Percentiles rank a stretch among this genome's conserved stretches.
Conservation (phyloP, 345 rosid genomes). For the Laguncularia racemosa region DNA sequence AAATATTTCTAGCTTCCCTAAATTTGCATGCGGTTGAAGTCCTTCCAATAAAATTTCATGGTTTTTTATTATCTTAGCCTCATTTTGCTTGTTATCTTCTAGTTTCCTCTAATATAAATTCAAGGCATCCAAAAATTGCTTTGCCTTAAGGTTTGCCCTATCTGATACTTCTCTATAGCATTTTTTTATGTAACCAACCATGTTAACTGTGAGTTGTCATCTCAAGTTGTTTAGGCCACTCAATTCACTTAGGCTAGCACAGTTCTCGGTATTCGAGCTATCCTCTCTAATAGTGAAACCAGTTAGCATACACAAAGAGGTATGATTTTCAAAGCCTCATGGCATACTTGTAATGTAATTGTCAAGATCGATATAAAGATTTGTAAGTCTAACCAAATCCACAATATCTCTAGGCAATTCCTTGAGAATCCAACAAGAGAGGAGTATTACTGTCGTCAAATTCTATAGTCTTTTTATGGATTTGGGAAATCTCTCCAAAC, state of each 20-base stretch:
- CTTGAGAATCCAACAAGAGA: not conserved
- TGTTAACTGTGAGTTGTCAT: too few species aligned
- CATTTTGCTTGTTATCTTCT: too few species aligned
- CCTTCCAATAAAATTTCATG: constrained; percentile 2
- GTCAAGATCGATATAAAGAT: not conserved
- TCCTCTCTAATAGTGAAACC: not conserved
- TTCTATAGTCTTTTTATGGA: not conserved
- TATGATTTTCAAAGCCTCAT: not conserved
- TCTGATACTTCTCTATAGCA: not conserved
- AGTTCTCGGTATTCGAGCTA: not conserved
- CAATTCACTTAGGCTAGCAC: too few species aligned
- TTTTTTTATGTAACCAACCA: not conserved
- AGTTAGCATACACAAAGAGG: not conserved
- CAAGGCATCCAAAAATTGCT: not conserved
- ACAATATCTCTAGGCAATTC: not conserved
- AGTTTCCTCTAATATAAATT: not conserved
- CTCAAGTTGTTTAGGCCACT: too few species aligned
- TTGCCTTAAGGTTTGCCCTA: not conserved
- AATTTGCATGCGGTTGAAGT: constrained; percentile 11
- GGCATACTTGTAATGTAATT: not conserved
- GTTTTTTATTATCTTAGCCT: too few species aligned
- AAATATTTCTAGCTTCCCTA: constrained; percentile 9
- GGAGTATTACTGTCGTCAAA: not conserved
- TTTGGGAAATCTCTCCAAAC: not conserved
- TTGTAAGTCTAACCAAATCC: not conserved